A percentile compares a stretch with the other conserved stretches of the same genome.
Evolutionary conservation across 2,329 filamentous ascomycete species (phyloP).

Genomic region (Myriosclerotinia scirpicola): DNA sequence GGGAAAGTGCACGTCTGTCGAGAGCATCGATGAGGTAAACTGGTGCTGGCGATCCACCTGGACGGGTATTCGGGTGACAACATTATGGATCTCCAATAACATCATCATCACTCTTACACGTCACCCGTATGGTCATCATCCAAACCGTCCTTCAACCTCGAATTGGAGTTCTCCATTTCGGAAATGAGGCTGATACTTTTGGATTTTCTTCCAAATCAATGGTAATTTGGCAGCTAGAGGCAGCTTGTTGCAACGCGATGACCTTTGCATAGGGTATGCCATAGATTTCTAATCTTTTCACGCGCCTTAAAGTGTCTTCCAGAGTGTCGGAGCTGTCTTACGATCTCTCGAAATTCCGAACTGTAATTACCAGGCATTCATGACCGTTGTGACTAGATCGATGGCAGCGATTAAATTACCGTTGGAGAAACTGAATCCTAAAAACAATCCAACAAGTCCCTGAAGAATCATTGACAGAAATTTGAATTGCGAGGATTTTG

Average conservation of each 20-base stretch:
- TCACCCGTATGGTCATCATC: slow-evolving; percentile 37
- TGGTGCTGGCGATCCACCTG: slow-evolving; percentile 41
- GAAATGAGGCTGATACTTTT: slow-evolving; percentile 37
- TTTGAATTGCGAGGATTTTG: fast-evolving
- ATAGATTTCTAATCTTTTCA: slow-evolving; percentile 37
- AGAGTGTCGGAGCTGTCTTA: slow-evolving; percentile 30
- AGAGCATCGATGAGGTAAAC: slow-evolving; percentile 40
- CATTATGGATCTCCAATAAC: slow-evolving; percentile 31
- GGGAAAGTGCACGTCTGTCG: slow-evolving; percentile 37
- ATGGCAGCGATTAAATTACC: slow-evolving; percentile 38
- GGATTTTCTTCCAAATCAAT: slow-evolving; percentile 37
- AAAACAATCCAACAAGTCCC: not conserved
- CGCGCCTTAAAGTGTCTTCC: slow-evolving; percentile 35
- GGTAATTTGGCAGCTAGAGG: slow-evolving; percentile 35
- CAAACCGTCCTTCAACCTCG: slow-evolving; percentile 29
- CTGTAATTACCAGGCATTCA: slow-evolving; percentile 26
- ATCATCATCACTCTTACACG: slow-evolving; percentile 37
- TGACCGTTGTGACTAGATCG: slow-evolving; percentile 33
- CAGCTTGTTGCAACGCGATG: slow-evolving; percentile 35
- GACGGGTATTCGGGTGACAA: slow-evolving; percentile 32
- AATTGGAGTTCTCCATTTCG: slow-evolving; percentile 13
- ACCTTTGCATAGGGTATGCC: slow-evolving; percentile 28
- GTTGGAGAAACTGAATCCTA: slow-evolving; percentile 32
- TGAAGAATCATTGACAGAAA: not conserved
- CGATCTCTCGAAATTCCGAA: slow-evolving; percentile 32